These are phyloP conservation scores for Volvariella surrecta DNA, from an alignment of 1,284 basidiomycete genomes.

Conservation along the genomic window DNA sequence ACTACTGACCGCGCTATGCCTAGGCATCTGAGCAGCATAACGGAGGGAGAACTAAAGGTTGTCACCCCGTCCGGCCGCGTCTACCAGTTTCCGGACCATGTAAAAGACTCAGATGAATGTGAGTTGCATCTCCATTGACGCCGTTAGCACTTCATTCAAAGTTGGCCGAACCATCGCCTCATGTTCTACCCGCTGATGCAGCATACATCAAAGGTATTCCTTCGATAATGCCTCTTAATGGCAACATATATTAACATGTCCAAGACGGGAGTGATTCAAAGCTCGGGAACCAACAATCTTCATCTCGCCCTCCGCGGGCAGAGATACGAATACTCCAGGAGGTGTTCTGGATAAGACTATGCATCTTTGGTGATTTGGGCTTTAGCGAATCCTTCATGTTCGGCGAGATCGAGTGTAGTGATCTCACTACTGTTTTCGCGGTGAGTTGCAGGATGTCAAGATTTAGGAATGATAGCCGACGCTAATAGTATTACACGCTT, in stretches of 20 bases:
- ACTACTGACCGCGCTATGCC: constrained; percentile 33
- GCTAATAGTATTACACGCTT: no score
- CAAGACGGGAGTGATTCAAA: constrained; percentile 11
- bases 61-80: constrained; percentile 29
- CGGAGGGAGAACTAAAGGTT: constrained; percentile 37
- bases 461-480: constrained; percentile 2
- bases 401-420: constrained; percentile 60
- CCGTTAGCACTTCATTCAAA: no score
- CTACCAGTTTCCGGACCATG: constrained; percentile 35
- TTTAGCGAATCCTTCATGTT: constrained; percentile 74
- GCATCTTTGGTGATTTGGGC: constrained; percentile 57
- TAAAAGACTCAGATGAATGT: constrained; percentile 6
- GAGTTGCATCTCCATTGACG: no score
- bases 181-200: no score
- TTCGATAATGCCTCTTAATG: no score
- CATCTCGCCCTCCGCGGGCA: constrained; percentile 16
- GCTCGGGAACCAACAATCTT: constrained; percentile 29
- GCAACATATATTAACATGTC: not conserved
- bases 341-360: constrained; percentile 60
- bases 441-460: constrained; percentile 22
- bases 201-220: no score
- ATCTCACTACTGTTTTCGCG: constrained; percentile 54
- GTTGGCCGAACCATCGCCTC: no score
- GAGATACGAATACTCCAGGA: constrained; percentile 53
- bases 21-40: constrained; percentile 42